Base-by-base conservation (phyloP, 176 grass and related monocot species). In the Phragmites australis region DNA sequence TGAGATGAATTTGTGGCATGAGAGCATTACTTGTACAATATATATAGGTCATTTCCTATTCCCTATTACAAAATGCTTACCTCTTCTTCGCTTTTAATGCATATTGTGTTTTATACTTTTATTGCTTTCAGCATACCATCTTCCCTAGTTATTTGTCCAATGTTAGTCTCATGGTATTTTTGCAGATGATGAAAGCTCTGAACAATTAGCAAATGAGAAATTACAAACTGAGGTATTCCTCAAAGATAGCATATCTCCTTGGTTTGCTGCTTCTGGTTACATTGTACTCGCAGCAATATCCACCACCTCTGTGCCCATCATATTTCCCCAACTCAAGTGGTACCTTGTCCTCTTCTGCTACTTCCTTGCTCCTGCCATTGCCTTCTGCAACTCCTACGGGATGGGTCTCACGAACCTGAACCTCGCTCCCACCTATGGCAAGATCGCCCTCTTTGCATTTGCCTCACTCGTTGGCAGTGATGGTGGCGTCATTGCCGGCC, bases 281-380 rank as follows among this genome's bases (percentile, higher is more conserved):
- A 58, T 83, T 78, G 48, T 31, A 29, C 80, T 88, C 18, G 66
- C 86, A 49, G 66, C 67, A 72, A 57, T 88, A 73, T 88, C 86
- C 13, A 83, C 48, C 0, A 22, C 30, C 23, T 23, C 29, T 66
- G 86, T 88, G 56, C 86, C 86, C 66, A 22, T 23, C 39, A 72
- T 88, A 88, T 88, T 88, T 65, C 86, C 86, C 29, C 74, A 88
- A 39, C 74, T 88, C n/a, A 83, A 66, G 86, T 83, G 86, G 86
- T 72, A 78, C 70, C 57, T 88, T 83, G 80, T 88, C 47, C 74
- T 88, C 15, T 25, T 37, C 29, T 88, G 80, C 58, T 88, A 88
- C 57, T 73, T 88, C 58, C 48, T 88, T 66, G 80, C 55, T 88
- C 86, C 86, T 48, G 86, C 80, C 48, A 53, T 88, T 78, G 86